These are phyloP conservation scores for Sarocladium kiliense DNA, from an alignment of 2,329 filamentous ascomycete genomes.

Conservation along the genomic window DNA sequence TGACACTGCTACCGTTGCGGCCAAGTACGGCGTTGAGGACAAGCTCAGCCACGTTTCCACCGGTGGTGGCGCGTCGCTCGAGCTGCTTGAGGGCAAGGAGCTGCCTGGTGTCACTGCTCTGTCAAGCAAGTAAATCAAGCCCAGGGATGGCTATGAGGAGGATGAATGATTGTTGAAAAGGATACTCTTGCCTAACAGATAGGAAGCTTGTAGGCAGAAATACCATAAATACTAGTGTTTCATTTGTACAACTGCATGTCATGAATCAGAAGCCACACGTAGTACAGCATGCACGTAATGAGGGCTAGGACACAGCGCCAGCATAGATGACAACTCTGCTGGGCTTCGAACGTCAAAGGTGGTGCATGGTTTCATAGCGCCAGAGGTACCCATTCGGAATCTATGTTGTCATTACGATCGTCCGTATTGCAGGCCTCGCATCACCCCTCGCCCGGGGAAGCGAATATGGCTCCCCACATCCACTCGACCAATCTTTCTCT, in stretches of 20 bases:
- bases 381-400: background rate
- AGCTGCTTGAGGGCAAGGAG: slow-evolving; percentile 97
- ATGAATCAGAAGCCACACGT: no score
- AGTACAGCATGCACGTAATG: no score
- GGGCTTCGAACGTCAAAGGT: no score
- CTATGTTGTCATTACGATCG: slow-evolving; percentile 5
- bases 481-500: no score
- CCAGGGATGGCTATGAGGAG: background rate
- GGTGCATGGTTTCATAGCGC: background rate
- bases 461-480: no score
- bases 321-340: no score
- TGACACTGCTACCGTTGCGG: slow-evolving; percentile 95
- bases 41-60: slow-evolving; percentile 98
- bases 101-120: slow-evolving; percentile 89
- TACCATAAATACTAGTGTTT: background rate
- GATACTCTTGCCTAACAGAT: background rate
- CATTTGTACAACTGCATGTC: background rate
- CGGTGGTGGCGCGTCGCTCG: slow-evolving; percentile 89
- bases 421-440: background rate
- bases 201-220: background rate
- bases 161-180: background rate
- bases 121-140: slow-evolving; percentile 61
- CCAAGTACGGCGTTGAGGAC: slow-evolving; percentile 93
- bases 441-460: background rate
- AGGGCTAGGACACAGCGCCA: no score